Conservation (phyloP, 306 rosid species). For the Hylodesmum podocarpum region DNA sequence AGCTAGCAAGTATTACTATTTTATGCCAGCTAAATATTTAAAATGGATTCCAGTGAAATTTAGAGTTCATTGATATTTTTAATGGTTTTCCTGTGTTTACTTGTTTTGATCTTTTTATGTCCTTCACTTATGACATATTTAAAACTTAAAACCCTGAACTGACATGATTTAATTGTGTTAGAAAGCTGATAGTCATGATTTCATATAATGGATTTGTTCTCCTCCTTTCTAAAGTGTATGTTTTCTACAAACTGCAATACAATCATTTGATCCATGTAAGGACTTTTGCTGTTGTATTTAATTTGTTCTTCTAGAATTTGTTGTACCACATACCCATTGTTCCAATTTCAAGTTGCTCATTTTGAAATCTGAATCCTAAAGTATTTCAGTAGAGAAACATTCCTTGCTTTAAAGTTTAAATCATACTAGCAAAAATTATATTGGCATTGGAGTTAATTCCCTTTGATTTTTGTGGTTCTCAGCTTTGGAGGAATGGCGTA, state of each 20-base stretch:
- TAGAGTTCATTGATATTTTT: not conserved
- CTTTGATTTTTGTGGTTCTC: conserved; percentile 34
- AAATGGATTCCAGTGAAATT: not conserved
- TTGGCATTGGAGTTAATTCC: conserved; percentile 11
- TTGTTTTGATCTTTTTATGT: not conserved
- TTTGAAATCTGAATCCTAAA: not conserved
- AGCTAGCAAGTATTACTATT: not conserved
- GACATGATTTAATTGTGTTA: not conserved
- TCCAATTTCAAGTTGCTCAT: not conserved
- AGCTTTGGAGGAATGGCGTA: conserved; percentile 99
- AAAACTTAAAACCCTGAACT: not conserved
- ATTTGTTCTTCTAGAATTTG: not conserved
- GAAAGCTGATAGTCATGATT: not conserved
- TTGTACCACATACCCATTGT: not conserved
- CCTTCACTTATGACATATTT: not conserved
- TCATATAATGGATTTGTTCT: not conserved
- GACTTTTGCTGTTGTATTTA: not conserved
- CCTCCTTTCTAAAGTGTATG: not conserved
- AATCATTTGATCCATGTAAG: not conserved
- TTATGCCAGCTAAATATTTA: not conserved
- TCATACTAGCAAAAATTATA: not conserved
- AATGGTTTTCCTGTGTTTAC: not conserved
- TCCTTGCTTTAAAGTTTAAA: not conserved
- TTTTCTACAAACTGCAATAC: not conserved
- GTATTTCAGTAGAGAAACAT: not conserved